Evolutionary conservation across 768 basidiomycete genomes (phyloP).

Genomic region (Tephrocybe rancida): DNA sequence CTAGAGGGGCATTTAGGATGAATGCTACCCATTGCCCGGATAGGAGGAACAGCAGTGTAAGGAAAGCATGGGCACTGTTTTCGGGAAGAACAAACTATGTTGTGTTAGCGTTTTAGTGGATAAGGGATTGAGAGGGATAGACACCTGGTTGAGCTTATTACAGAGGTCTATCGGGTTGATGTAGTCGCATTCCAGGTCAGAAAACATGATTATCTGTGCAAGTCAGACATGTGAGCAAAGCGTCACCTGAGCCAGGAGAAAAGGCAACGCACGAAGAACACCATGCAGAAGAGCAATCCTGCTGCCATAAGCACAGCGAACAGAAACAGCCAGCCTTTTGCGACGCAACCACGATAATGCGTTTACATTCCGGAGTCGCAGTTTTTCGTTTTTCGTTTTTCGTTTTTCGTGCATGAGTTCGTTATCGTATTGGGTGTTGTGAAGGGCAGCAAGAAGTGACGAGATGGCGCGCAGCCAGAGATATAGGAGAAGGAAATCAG

Average conservation of each 20-base stretch:
- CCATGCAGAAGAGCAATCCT: conserved; percentile 95
- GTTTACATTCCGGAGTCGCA: no score
- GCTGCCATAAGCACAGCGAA: conserved; percentile 96
- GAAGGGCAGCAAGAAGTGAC: no score
- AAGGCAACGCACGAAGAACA: conserved; percentile 87
- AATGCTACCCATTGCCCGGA: conserved; percentile 96
- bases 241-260: background rate
- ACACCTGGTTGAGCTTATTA: conserved; percentile 97
- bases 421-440: no score
- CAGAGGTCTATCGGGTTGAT: conserved; percentile 99
- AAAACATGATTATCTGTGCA: conserved; percentile 98
- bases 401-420: background rate
- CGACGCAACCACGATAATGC: conserved; percentile 4
- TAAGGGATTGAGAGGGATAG: conserved; percentile 19
- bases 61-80: conserved; percentile 92
- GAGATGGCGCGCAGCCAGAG: no score
- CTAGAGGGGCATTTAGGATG: conserved; percentile 84
- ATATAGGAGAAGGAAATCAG: conserved; percentile 1
- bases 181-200: conserved; percentile 98
- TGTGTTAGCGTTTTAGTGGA: background rate
- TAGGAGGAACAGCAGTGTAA: conserved; percentile 88
- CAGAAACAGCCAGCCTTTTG: conserved; percentile 91
- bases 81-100: conserved; percentile 94
- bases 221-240: background rate
- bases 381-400: no score